Evolutionary conservation across 2,329 filamentous ascomycete species (phyloP).

Genomic region (Ceratocystis lukuohia): DNA sequence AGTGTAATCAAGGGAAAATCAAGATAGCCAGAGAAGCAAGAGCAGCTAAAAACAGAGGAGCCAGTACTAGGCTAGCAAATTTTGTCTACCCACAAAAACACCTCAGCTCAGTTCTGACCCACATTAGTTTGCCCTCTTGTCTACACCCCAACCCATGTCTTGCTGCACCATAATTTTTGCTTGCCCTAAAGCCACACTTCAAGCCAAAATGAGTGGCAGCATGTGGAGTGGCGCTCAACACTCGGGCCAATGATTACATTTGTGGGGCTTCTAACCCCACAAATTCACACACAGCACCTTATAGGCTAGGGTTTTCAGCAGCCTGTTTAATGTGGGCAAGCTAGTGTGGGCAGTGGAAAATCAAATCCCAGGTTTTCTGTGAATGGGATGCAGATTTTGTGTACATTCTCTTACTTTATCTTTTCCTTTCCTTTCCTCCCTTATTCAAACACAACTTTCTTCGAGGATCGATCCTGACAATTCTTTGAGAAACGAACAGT

Average conservation of each 20-base stretch:
- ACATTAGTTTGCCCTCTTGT: conserved; percentile 27
- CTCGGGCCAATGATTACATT: neutral
- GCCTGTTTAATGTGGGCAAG: conserved; percentile 33
- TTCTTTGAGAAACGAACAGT: conserved; percentile 33
- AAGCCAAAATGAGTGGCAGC: conserved; percentile 1
- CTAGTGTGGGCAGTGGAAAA: conserved; percentile 22
- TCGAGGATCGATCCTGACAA: conserved; percentile 55
- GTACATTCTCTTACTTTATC: conserved; percentile 14
- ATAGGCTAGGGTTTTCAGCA: conserved; percentile 27
- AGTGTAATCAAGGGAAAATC: conserved; percentile 11
- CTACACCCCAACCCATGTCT: conserved; percentile 4
- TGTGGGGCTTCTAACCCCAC: conserved; percentile 29
- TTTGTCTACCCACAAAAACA: conserved; percentile 16
- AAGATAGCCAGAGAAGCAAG: conserved; percentile 18
- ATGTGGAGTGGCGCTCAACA: neutral
- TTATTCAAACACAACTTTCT: conserved; percentile 32
- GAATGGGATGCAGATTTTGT: conserved; percentile 18
- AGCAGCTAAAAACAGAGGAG: conserved; percentile 3
- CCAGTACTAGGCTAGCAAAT: conserved; percentile 1
- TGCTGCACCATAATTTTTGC: neutral
- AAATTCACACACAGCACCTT: conserved; percentile 31
- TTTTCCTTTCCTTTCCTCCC: conserved; percentile 22
- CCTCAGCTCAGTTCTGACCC: conserved; percentile 2
- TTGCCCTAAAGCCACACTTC: conserved; percentile 17
- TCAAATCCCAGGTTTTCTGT: conserved; percentile 14